phyloP scores from a whole-genome alignment of 768 basidiomycete species.

The Pulveroboletus ravenelii region DNA sequence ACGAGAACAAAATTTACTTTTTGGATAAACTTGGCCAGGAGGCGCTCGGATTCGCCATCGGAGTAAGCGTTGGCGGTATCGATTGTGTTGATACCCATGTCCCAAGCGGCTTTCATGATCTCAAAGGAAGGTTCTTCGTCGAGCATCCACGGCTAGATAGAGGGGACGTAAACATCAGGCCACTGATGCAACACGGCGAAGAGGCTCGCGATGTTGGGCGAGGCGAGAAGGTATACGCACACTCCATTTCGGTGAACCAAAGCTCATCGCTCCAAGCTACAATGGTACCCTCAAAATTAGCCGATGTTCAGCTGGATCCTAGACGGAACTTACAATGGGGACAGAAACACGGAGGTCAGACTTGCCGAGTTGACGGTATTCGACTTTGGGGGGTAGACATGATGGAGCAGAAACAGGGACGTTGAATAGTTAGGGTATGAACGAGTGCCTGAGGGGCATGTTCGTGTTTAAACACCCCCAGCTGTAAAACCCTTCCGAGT shows the following conservation, averaged over 20 bases:
- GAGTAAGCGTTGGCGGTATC: slow-evolving; percentile 39
- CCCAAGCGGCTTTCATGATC: slow-evolving; percentile 37
- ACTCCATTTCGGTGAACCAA: slow-evolving; percentile 1
- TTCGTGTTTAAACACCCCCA: no score
- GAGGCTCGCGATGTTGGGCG: neutral
- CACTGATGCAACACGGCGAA: no score
- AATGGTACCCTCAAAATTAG: neutral
- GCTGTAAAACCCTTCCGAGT: no score
- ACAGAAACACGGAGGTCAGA: slow-evolving; percentile 33
- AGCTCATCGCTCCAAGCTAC: slow-evolving; percentile 24
- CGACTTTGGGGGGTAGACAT: slow-evolving; percentile 19
- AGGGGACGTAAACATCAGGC: neutral
- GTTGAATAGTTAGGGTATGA: neutral
- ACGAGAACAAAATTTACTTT: no score
- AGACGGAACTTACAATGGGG: slow-evolving; percentile 24
- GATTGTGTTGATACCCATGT: slow-evolving; percentile 37
- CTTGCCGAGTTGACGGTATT: slow-evolving; percentile 30
- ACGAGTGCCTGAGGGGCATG: no score
- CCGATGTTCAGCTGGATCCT: neutral
- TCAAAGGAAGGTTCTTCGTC: slow-evolving; percentile 27
- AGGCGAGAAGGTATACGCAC: neutral
- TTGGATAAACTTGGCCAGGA: slow-evolving; percentile 34
- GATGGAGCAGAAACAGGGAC: neutral
- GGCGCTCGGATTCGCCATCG: slow-evolving; percentile 34
- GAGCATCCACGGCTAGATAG: slow-evolving; percentile 22